Base-by-base conservation (phyloP, 768 basidiomycete species). In the Baorangia bicolor region DNA sequence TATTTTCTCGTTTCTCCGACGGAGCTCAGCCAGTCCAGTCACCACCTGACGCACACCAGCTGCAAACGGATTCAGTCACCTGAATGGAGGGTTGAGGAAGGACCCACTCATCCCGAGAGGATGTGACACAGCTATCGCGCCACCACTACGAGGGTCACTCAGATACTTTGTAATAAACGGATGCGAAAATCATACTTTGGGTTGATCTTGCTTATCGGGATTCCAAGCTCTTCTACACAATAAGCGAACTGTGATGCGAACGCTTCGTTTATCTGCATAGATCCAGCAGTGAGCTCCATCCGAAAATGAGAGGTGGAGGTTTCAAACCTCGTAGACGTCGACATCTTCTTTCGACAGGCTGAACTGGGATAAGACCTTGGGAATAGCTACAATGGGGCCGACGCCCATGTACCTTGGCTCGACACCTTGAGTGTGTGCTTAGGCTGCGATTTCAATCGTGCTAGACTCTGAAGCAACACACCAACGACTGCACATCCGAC, bases 231-330 rank as follows among this genome's bases (percentile, higher is more conserved):
- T 64, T 95, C 88, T 9, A 95, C 85, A 49, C 91, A 94, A 73
- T 94, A 89, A n/a, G 90, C 91, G 56, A 92, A 95, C 67, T 96
- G 94, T 1, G 91, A 94, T 0, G 92, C 93, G 57, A 95, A 96
- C 1, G 94, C 94, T 71, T 94, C 90, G 53, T 93, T 92, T 59
- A 91, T 88, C 90, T 92, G 58, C 12, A 55, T 6, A 23, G 34
- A 44, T 25, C 14, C 3, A 40, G 16, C 20, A 7, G 23, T 60
- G 39, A 60, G 33, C 23, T 45, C 40, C 50, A 45, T 50, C 28
- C 44, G 21, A 14, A 16, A 33, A 39, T 1, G 21, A 48, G 13
- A 18, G 2, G 5, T 8, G 7, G 21, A 34, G 18, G n/a, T 23
- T 39, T 33, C 69, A 44, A 51, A 85, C 90, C 79, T 92, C 90